These are phyloP conservation scores for Rutstroemia sp. DNA, from an alignment of 2,329 filamentous ascomycete genomes.

Conservation along the genomic window DNA sequence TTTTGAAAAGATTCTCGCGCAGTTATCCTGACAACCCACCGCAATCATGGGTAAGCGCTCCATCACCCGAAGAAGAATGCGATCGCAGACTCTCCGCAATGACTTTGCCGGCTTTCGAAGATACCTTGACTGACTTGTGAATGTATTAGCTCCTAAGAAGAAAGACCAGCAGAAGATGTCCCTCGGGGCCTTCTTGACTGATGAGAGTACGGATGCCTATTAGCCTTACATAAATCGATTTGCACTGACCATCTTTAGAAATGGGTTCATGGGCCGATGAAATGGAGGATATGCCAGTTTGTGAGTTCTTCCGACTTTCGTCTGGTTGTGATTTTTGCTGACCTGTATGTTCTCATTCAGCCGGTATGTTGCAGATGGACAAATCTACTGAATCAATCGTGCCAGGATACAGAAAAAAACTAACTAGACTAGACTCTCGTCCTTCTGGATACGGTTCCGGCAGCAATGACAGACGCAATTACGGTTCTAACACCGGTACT, in stretches of 20 bases:
- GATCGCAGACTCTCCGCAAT: background rate
- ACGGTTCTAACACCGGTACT: slow-evolving; percentile 26
- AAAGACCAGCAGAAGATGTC: slow-evolving; percentile 93
- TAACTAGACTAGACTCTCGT: slow-evolving; percentile 27
- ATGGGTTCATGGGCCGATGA: slow-evolving; percentile 97
- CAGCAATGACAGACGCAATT: slow-evolving; percentile 27
- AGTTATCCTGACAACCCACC: slow-evolving; percentile 32
- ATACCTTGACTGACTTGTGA: slow-evolving; percentile 35
- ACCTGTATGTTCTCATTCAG: slow-evolving; percentile 19
- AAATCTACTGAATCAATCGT: slow-evolving; percentile 1
- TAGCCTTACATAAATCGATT: slow-evolving; percentile 34
- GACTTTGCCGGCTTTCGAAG: background rate
- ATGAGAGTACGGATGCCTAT: slow-evolving; percentile 61
- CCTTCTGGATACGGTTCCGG: slow-evolving; percentile 24
- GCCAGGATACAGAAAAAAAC: slow-evolving; percentile 2
- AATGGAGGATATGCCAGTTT: slow-evolving; percentile 66
- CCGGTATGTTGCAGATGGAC: slow-evolving; percentile 24
- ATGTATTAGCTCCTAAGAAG: slow-evolving; percentile 70
- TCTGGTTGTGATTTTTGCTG: slow-evolving; percentile 16
- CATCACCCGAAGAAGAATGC: slow-evolving; percentile 11
- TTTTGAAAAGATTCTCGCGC: slow-evolving; percentile 32
- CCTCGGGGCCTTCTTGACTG: slow-evolving; percentile 89
- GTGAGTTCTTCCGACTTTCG: slow-evolving; percentile 21
- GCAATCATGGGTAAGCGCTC: slow-evolving; percentile 53
- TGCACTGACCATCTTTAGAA: slow-evolving; percentile 39